Conservation (phyloP, 495 filamentous ascomycete genomes). For the Immersiella caudata region DNA sequence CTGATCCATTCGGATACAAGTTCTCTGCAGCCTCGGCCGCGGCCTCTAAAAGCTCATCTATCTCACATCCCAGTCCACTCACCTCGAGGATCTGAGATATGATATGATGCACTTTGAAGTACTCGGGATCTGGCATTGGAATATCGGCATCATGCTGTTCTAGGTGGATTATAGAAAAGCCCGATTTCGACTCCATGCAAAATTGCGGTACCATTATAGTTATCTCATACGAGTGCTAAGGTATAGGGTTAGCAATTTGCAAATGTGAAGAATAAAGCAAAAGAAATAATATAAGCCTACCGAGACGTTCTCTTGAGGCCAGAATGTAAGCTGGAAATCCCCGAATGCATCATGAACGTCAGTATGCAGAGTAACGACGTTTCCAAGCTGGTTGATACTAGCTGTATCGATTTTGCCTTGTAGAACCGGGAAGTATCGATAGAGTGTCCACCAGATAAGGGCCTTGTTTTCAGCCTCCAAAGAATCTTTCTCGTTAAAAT, state of each 20-base stretch:
- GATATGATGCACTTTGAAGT: slow-evolving; percentile 13
- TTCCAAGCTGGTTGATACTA: slow-evolving; percentile 8
- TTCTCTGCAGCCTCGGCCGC: slow-evolving; percentile 12
- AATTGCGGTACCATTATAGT: not conserved
- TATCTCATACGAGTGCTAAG: slow-evolving; percentile 10
- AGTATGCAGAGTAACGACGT: not conserved
- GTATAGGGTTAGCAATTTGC: slow-evolving; percentile 7
- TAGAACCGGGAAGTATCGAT: slow-evolving; percentile 9
- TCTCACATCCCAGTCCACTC: slow-evolving; percentile 9
- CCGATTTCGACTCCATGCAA: slow-evolving; percentile 4
- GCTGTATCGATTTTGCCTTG: slow-evolving; percentile 8
- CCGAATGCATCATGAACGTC: not conserved
- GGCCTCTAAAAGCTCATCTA: slow-evolving; percentile 17
- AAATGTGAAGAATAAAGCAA: not conserved
- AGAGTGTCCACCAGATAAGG: slow-evolving; percentile 5
- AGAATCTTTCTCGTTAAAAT: slow-evolving; percentile 1
- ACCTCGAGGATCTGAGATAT: slow-evolving; percentile 9
- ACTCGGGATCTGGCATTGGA: slow-evolving; percentile 13
- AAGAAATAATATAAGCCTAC: not conserved
- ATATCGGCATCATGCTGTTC: slow-evolving; percentile 9
- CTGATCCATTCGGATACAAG: slow-evolving; percentile 6
- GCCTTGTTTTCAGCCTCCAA: slow-evolving; percentile 8
- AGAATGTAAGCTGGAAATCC: slow-evolving; percentile 5
- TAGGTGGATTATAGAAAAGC: not conserved
- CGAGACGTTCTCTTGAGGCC: not conserved